A percentile compares a stretch with the other conserved stretches of the same genome.
Conservation (phyloP, 495 filamentous ascomycete species). For the Arthonia radiata region DNA sequence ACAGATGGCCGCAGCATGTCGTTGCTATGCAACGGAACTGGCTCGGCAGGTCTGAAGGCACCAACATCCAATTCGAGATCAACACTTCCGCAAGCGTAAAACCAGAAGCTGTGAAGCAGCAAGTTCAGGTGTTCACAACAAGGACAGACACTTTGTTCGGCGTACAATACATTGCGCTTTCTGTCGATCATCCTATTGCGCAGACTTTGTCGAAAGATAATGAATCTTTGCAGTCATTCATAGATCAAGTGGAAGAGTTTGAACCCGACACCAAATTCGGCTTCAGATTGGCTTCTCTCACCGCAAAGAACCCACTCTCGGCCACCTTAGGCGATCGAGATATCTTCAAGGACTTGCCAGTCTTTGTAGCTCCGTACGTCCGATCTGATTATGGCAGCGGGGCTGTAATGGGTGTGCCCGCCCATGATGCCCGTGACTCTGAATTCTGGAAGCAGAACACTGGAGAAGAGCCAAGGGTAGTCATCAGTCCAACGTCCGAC, state of each 20-base stretch:
- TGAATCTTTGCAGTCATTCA: constrained; percentile 33
- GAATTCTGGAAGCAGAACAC: constrained; percentile 54
- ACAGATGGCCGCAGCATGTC: constrained; percentile 58
- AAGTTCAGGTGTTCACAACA: constrained; percentile 60
- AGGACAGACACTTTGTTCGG: constrained; percentile 65
- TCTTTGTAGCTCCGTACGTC: constrained; percentile 73
- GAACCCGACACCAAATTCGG: constrained; percentile 52
- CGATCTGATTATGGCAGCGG: constrained; percentile 68
- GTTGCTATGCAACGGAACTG: constrained; percentile 69
- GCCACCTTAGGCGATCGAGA: too few species aligned
- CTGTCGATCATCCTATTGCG: constrained; percentile 48
- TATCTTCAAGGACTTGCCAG: constrained; percentile 38
- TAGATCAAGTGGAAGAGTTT: constrained; percentile 33
- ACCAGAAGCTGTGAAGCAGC: constrained; percentile 7
- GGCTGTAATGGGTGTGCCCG: constrained; percentile 80
- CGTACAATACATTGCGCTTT: constrained; percentile 62
- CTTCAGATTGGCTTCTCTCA: constrained; percentile 33
- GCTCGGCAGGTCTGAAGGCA: constrained; percentile 57
- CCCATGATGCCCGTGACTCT: constrained; percentile 53
- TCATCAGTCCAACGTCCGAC: constrained; percentile 27
- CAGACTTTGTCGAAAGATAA: constrained; percentile 30
- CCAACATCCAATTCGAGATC: constrained; percentile 43
- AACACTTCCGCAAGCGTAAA: constrained; percentile 14
- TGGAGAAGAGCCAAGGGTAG: constrained; percentile 22
- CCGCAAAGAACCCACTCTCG: constrained; percentile 38